Percentiles rank a stretch among this genome's conserved stretches.
Conservation (phyloP, 2,329 filamentous ascomycete genomes). For the Cladosporium sp. region DNA sequence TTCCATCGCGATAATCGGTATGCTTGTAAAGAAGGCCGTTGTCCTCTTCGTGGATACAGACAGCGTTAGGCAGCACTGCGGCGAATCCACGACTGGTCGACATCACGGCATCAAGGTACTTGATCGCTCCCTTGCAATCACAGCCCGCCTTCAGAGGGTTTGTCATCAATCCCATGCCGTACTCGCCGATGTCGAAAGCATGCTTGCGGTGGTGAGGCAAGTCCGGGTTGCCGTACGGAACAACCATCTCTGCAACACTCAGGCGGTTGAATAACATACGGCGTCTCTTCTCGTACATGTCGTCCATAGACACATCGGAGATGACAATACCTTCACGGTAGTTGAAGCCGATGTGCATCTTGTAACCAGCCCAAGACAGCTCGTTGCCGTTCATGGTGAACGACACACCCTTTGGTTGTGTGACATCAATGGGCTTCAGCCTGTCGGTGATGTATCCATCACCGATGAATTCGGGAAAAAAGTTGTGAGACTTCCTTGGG, state of each 20-base stretch:
- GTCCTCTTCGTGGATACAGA: constrained; percentile 67
- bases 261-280: constrained; percentile 63
- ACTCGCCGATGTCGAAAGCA: constrained; percentile 68
- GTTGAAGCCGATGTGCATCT: constrained; percentile 65
- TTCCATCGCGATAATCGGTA: constrained; percentile 61
- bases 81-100: constrained; percentile 52
- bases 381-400: constrained; percentile 49
- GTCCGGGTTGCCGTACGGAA: constrained; percentile 58
- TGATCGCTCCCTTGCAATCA: constrained; percentile 55
- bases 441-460: constrained; percentile 47
- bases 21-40: constrained; percentile 67
- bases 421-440: constrained; percentile 63
- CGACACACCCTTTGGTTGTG: constrained; percentile 61
- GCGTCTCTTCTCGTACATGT: constrained; percentile 51
- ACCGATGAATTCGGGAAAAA: constrained; percentile 33
- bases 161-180: constrained; percentile 59
- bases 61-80: constrained; percentile 52
- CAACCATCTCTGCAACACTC: constrained; percentile 62
- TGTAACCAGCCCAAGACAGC: constrained; percentile 47
- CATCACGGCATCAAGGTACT: constrained; percentile 56
- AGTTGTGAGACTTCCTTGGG: constrained; percentile 29
- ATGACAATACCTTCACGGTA: constrained; percentile 65
- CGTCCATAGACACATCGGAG: constrained; percentile 52
- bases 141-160: constrained; percentile 69
- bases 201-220: constrained; percentile 64